A percentile compares a stretch with the other conserved stretches of the same genome.
phyloP scores from a whole-genome alignment of 345 rosid species.

The Populus nigra region DNA sequence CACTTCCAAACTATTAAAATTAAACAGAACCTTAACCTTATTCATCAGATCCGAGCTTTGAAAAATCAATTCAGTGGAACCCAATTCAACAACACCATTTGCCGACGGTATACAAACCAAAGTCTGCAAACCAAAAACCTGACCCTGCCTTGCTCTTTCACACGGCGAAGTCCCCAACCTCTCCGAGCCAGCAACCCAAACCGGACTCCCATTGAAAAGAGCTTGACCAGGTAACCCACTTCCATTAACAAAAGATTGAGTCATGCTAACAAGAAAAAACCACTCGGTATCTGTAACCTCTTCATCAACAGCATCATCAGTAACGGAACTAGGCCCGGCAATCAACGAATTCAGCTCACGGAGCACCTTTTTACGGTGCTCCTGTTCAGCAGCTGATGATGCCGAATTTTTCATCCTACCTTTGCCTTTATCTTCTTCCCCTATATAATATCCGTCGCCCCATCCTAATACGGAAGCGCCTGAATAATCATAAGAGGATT shows the following conservation, averaged over 20 bases:
- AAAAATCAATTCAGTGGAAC: slow-evolving; percentile 66
- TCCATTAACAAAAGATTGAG: slow-evolving; percentile 67
- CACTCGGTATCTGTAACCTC: slow-evolving; percentile 95
- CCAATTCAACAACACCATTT: slow-evolving; percentile 87
- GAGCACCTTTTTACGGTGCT: slow-evolving; percentile 72
- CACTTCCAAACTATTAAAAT: slow-evolving; percentile 50
- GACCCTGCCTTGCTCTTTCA: slow-evolving; percentile 71
- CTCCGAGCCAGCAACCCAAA: slow-evolving; percentile 72
- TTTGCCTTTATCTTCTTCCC: slow-evolving; percentile 68
- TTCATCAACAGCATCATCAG: slow-evolving; percentile 72
- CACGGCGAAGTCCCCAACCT: slow-evolving; percentile 56
- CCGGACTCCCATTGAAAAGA: slow-evolving; percentile 43
- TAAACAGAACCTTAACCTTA: slow-evolving; percentile 65
- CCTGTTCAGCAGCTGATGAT: slow-evolving; percentile 60
- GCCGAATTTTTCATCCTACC: slow-evolving; percentile 24
- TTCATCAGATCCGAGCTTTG: slow-evolving; percentile 73
- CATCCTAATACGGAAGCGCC: slow-evolving; percentile 60
- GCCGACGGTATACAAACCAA: slow-evolving; percentile 74
- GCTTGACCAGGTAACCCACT: slow-evolving; percentile 79
- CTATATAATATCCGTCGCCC: slow-evolving; percentile 97
- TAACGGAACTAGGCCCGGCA: slow-evolving; percentile 46
- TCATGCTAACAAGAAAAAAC: slow-evolving; percentile 94
- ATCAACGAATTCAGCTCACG: slow-evolving; percentile 81
- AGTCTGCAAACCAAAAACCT: slow-evolving; percentile 70
- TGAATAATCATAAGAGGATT: slow-evolving; percentile 67